Conservation (phyloP, 345 rosid species). For the Firmiana major region DNA sequence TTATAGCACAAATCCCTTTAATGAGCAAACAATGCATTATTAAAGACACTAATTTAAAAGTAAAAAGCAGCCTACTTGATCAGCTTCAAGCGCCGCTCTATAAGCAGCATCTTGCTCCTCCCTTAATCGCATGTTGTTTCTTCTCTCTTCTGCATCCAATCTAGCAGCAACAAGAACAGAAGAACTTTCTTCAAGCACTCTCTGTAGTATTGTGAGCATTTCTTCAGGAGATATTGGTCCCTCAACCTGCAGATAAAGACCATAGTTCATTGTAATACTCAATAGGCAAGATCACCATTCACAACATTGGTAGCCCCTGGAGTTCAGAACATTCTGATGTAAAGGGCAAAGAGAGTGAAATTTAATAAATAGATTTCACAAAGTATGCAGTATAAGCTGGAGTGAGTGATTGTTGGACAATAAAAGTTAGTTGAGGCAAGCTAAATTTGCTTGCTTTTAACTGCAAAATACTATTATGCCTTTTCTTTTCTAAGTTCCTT, state of each 20-base stretch:
- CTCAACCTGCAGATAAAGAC: conserved; percentile 55
- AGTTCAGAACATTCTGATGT: neutral
- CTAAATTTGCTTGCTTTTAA: neutral
- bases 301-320: neutral
- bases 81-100: conserved; percentile 98
- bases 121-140: conserved; percentile 65
- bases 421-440: neutral
- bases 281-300: neutral
- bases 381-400: neutral
- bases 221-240: conserved; percentile 91
- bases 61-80: conserved; percentile 54
- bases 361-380: neutral
- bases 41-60: neutral
- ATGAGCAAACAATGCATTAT: neutral
- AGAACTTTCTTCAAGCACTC: conserved; percentile 93
- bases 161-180: conserved; percentile 83
- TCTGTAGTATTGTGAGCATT: conserved; percentile 65
- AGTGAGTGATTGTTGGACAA: neutral
- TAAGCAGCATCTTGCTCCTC: conserved; percentile 99
- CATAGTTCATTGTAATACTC: neutral
- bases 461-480: neutral
- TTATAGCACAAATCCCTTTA: neutral
- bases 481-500: neutral
- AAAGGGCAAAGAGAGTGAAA: neutral
- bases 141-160: conserved; percentile 93